These are phyloP conservation scores for Alternaria novae-zelandiae DNA, from an alignment of 2,329 filamentous ascomycete species.

Conservation along the genomic window DNA sequence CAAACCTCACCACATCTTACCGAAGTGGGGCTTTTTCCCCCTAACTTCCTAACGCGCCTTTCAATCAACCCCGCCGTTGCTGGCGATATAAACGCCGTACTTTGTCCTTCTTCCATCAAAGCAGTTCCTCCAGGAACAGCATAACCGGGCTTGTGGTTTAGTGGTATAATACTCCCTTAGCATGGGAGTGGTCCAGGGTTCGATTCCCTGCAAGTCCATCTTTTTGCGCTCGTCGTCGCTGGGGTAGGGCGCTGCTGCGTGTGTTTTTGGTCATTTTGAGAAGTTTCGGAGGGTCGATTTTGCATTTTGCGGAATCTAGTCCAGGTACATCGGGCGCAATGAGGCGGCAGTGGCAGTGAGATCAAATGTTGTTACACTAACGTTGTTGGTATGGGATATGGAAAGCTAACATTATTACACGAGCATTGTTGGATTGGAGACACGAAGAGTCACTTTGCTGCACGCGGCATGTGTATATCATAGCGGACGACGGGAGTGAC, in stretches of 20 bases:
- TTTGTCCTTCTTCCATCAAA: neutral
- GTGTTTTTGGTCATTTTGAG: neutral
- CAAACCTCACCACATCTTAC: neutral
- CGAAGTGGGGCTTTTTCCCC: neutral
- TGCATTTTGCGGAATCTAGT: neutral
- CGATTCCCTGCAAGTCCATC: constrained; percentile 15
- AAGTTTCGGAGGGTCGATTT: neutral
- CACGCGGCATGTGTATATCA: no score
- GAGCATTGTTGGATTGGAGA: no score
- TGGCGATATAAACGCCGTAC: neutral
- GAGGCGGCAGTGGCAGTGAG: no score
- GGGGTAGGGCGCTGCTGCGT: neutral
- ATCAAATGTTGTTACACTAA: no score
- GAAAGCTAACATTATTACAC: no score
- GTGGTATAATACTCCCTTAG: constrained; percentile 31
- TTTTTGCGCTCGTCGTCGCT: neutral
- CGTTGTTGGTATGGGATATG: no score
- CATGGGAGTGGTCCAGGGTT: constrained; percentile 23
- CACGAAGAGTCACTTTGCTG: no score
- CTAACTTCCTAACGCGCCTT: neutral
- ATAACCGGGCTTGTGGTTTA: constrained; percentile 25
- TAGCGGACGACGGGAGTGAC: no score
- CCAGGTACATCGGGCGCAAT: neutral
- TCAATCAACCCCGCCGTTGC: fast-evolving
- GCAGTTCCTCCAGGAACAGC: neutral